phyloP scores from a whole-genome alignment of 2,329 filamentous ascomycete species.

The Ophiostoma tasmaniense region DNA sequence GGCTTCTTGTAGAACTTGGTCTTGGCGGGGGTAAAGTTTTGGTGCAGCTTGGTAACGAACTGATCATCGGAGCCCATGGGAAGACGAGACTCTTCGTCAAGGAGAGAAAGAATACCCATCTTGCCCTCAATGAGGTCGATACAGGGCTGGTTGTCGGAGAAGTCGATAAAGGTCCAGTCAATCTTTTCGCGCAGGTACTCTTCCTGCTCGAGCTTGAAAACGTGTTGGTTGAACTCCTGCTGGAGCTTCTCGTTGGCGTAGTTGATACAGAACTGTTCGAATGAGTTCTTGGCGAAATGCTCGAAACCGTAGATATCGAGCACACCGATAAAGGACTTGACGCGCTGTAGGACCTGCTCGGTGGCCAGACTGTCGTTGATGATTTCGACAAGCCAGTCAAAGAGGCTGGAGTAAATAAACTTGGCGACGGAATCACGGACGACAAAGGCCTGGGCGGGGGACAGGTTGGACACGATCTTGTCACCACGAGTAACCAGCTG shows the following conservation, averaged over 20 bases:
- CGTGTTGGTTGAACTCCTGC: slow-evolving; percentile 98
- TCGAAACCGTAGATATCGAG: slow-evolving; percentile 99
- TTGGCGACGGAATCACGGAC: slow-evolving; percentile 97
- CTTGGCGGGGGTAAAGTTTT: slow-evolving; percentile 85
- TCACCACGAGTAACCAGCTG: slow-evolving; percentile 92
- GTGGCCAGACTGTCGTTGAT: slow-evolving; percentile 89
- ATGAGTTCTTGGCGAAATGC: slow-evolving; percentile 98
- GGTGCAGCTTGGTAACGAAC: slow-evolving; percentile 91
- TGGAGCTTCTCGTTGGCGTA: slow-evolving; percentile 99
- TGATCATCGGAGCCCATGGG: slow-evolving; percentile 97
- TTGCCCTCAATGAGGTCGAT: slow-evolving; percentile 98
- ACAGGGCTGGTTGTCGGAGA: slow-evolving; percentile 97
- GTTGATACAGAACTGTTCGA: slow-evolving; percentile 99
- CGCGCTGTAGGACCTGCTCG: slow-evolving; percentile 72
- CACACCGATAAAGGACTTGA: slow-evolving; percentile 90
- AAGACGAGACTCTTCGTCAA: slow-evolving; percentile 92
- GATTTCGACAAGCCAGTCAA: slow-evolving; percentile 97
- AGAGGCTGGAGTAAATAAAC: slow-evolving; percentile 95
- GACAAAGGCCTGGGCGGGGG: slow-evolving; percentile 84
- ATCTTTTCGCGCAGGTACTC: slow-evolving; percentile 95
- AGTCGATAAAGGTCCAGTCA: slow-evolving; percentile 99
- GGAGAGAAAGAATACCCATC: slow-evolving; percentile 79
- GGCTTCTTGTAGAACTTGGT: slow-evolving; percentile 98
- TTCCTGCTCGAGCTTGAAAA: slow-evolving; percentile 98
- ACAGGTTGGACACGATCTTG: slow-evolving; percentile 94